Conservation (phyloP, 2,329 filamentous ascomycete species). For the Diaporthe australafricana region DNA sequence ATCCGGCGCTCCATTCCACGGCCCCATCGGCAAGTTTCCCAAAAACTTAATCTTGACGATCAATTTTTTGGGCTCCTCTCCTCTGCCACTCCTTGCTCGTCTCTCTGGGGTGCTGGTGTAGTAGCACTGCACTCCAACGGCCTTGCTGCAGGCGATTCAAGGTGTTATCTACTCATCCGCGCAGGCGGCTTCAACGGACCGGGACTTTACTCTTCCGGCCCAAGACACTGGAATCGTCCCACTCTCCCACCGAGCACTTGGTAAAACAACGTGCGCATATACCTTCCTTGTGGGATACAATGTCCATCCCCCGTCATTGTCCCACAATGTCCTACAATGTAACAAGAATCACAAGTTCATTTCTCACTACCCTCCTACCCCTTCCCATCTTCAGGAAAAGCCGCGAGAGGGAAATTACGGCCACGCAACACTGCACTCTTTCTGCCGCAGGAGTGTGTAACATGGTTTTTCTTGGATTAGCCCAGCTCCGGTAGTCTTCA, state of each 20-base stretch:
- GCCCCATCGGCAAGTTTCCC: constrained; percentile 26
- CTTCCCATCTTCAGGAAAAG: not conserved
- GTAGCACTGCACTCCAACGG: constrained; percentile 1
- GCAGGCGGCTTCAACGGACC: not conserved
- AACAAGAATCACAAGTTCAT: not conserved
- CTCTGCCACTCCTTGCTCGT: not conserved
- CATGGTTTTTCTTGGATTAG: constrained; percentile 2
- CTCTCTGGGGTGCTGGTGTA: not conserved
- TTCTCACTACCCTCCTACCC: not conserved
- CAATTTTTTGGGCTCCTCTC: not conserved
- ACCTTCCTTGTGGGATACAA: not conserved
- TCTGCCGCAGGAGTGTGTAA: not conserved
- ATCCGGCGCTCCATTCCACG: constrained; percentile 22
- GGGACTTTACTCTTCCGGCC: not conserved
- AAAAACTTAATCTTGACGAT: constrained; percentile 18
- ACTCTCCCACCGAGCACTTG: not conserved
- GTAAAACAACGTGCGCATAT: not conserved
- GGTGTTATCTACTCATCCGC: not conserved
- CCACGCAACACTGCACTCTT: not conserved
- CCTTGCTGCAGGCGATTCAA: not conserved
- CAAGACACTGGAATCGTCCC: not conserved
- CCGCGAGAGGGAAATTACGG: not conserved
- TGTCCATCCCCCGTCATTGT: not conserved
- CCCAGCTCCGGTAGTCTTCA: not conserved
- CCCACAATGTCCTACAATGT: not conserved